Percentiles rank a stretch among this genome's conserved stretches.
Evolutionary conservation across 129 eudicot genomes (phyloP).

Genomic region (Chrysanthemum lavandulifolium): DNA sequence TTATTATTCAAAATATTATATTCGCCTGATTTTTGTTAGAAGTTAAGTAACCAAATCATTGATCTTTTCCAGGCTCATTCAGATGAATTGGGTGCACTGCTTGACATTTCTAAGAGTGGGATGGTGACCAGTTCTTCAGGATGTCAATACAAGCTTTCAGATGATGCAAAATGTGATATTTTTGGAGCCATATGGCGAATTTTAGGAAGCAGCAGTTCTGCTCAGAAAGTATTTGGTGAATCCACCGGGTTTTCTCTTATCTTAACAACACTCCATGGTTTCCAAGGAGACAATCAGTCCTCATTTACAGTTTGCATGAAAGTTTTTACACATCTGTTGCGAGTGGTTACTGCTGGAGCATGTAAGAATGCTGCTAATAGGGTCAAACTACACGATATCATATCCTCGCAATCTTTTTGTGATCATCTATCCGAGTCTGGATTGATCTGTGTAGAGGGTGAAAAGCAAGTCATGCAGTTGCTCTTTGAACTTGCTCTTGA

Average conservation of each 20-base stretch:
- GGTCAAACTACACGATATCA: constrained; percentile 56
- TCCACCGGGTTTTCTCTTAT: constrained; percentile 91
- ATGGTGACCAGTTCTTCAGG: constrained; percentile 82
- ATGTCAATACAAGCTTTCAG: constrained; percentile 73
- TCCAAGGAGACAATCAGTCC: constrained; percentile 68
- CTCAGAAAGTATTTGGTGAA: constrained; percentile 96
- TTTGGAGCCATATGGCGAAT: constrained; percentile 96
- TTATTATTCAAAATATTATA: constrained; percentile 5
- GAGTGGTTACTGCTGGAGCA: constrained; percentile 73
- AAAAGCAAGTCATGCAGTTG: constrained; percentile 82
- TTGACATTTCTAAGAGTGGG: constrained; percentile 87
- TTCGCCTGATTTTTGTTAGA: constrained; percentile 13
- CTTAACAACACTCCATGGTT: constrained; percentile 73
- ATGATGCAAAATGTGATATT: constrained; percentile 84
- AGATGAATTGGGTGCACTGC: constrained; percentile 77
- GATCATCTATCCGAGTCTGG: constrained; percentile 86
- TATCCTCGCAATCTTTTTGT: constrained; percentile 75
- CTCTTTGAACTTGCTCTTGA: constrained; percentile 92
- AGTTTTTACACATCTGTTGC: constrained; percentile 77
- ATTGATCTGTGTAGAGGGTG: constrained; percentile 78
- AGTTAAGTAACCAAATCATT: constrained; percentile 16
- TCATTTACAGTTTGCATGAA: constrained; percentile 41
- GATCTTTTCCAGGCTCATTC: constrained; percentile 69
- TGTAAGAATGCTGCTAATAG: constrained; percentile 76
- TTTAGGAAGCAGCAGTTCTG: constrained; percentile 65